phyloP scores from a whole-genome alignment of 768 basidiomycete species.

The Trametes elegans region DNA sequence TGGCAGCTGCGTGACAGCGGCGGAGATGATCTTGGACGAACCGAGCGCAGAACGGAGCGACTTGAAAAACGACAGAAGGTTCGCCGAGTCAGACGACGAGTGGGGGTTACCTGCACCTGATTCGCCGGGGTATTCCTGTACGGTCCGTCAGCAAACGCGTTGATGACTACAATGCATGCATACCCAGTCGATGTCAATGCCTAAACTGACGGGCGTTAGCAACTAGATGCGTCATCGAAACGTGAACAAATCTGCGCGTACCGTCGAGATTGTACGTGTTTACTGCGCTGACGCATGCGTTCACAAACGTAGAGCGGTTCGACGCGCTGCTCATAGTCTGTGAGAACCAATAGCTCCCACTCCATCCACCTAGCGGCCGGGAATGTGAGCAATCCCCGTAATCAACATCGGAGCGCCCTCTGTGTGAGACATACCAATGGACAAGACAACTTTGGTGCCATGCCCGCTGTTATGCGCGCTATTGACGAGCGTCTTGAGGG shows the following conservation, averaged over 20 bases:
- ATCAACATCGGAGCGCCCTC: not conserved
- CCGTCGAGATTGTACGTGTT: constrained; percentile 64
- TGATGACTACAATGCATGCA: not conserved
- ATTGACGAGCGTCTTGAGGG: constrained; percentile 56
- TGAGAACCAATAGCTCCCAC: constrained; percentile 65
- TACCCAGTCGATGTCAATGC: constrained; percentile 65
- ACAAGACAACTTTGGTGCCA: constrained; percentile 64
- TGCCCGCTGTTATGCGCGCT: constrained; percentile 53
- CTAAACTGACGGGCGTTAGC: constrained; percentile 8
- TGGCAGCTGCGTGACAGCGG: constrained; percentile 66
- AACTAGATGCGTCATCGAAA: not conserved
- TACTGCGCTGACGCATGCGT: constrained; percentile 53
- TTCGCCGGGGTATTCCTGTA: constrained; percentile 71
- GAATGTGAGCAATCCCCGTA: too few relatives aligned
- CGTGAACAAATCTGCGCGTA: not conserved
- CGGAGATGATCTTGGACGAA: constrained; percentile 59
- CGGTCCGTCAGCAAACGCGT: not conserved
- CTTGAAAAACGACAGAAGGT: constrained; percentile 60
- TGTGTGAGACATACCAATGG: constrained; percentile 47
- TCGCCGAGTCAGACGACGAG: constrained; percentile 58
- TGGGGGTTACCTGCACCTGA: constrained; percentile 60
- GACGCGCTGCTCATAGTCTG: constrained; percentile 48
- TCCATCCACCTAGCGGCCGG: constrained; percentile 76
- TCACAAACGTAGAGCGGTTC: constrained; percentile 55
- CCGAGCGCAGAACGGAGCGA: constrained; percentile 57